Base-by-base conservation (phyloP, 306 rosid genomes). In the Medicago truncatula region DNA sequence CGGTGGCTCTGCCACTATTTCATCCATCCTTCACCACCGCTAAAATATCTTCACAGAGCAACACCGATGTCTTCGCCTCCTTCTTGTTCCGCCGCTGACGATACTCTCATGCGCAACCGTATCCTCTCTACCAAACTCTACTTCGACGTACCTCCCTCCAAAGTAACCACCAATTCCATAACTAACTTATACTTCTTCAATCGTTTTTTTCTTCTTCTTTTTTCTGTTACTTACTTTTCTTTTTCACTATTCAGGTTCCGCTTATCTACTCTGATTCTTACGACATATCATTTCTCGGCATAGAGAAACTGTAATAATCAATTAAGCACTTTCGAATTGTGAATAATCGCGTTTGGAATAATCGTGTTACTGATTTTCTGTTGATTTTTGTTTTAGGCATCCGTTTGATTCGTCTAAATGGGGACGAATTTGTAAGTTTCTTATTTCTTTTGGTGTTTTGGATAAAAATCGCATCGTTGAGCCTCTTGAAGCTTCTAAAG, bases 401-500 rank as follows among this genome's bases (percentile, higher is more conserved):
- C 98, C 97, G 3, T 94, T 94, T 87, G 98, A 94, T 87, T 91
- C 97, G 23, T 76, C 81, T 20, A 91, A 94, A 75, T 94, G 98
- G 98, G 96, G 96, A 67, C 91, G 92, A 2, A 63, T 92, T 39
- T 91, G 92, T 74, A 80, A 81, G 43, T 94, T 88, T 67, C 89
- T 94, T 5, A 60, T 80, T 67, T 83, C 85, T 17, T 85, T 83
- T 62, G 88, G 90, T 68, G 76, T 85, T 81, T 23, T 94, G 46
- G 85, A 82, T 36, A 81, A 74, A 54, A 70, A 75, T 9, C 47
- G 86, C 69, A 78, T 94, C 23, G 87, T 90, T 17, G 89, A 90
- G 86, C 98, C 98, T 83, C 75, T 87, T 14, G 97, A 91, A 88
- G 97, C 98, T 86, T 87, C 94, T 62, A 78, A 81, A 67, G 82